These are phyloP conservation scores for Tetrahymena borealis DNA, from an alignment of 73 alveolate species.

Conservation along the genomic window DNA sequence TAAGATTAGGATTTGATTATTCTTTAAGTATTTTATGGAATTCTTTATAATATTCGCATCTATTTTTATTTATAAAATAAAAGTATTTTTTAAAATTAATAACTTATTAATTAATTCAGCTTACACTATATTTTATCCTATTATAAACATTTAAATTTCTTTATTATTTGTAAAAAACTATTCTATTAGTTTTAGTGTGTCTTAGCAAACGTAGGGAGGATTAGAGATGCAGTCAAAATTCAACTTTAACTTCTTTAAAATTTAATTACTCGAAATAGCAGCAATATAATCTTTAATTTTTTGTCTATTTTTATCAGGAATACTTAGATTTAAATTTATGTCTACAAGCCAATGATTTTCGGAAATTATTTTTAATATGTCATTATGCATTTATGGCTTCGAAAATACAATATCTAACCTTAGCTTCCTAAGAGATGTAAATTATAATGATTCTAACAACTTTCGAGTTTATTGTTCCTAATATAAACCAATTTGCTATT, in stretches of 20 bases:
- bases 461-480: neutral
- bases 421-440: neutral
- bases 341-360: neutral
- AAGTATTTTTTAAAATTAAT: neutral
- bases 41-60: neutral
- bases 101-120: neutral
- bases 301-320: neutral
- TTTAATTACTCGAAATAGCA: neutral
- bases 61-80: neutral
- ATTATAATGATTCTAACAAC: neutral
- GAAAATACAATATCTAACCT: neutral
- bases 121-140: neutral
- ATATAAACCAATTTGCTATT: neutral
- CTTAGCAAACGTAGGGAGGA: neutral
- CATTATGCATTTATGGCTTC: neutral
- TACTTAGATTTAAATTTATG: neutral
- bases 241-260: neutral
- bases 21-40: neutral
- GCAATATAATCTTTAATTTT: neutral
- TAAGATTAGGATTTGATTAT: neutral
- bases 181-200: neutral
- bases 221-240: neutral
- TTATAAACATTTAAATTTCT: neutral
- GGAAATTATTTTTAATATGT: neutral
- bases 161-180: neutral